These are phyloP conservation scores for Zalaria sp. DNA, from an alignment of 2,329 filamentous ascomycete genomes.

Conservation along the genomic window DNA sequence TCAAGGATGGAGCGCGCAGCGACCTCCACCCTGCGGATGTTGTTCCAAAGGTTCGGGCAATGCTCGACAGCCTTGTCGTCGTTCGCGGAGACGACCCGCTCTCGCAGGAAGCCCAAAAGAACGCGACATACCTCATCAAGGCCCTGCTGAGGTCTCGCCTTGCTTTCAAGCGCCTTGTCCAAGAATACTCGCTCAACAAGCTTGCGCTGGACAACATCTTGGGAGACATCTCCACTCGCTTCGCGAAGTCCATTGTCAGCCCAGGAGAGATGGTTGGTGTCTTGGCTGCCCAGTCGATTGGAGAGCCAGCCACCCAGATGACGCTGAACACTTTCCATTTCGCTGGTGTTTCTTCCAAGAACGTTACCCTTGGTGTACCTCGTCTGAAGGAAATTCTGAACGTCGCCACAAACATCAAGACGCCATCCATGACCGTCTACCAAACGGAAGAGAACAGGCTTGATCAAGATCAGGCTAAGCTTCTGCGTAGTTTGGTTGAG, in stretches of 20 bases:
- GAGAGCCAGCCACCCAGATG: slow-evolving; percentile 98
- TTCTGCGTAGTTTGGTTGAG: slow-evolving; percentile 76
- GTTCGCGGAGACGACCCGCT: slow-evolving; percentile 75
- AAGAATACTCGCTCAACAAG: slow-evolving; percentile 73
- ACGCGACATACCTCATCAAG: slow-evolving; percentile 85
- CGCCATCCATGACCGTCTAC: slow-evolving; percentile 90
- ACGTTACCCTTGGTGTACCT: slow-evolving; percentile 96
- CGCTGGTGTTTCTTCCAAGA: slow-evolving; percentile 98
- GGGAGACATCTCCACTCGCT: slow-evolving; percentile 79
- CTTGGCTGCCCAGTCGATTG: slow-evolving; percentile 92
- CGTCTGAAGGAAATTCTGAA: slow-evolving; percentile 99
- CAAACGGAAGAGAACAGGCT: slow-evolving; percentile 47
- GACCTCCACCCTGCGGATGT: slow-evolving; percentile 82
- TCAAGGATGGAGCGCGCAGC: slow-evolving; percentile 73
- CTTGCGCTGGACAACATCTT: slow-evolving; percentile 85
- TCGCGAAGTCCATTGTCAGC: slow-evolving; percentile 70
- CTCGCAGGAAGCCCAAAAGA: slow-evolving; percentile 74
- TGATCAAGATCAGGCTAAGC: slow-evolving; percentile 69
- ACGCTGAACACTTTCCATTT: slow-evolving; percentile 99
- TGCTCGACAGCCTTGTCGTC: slow-evolving; percentile 66
- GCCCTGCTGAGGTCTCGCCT: slow-evolving; percentile 77
- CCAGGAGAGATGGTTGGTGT: slow-evolving; percentile 99
- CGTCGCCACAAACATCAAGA: slow-evolving; percentile 95
- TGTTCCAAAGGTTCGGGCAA: slow-evolving; percentile 59
- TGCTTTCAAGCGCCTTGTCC: slow-evolving; percentile 84